These are phyloP conservation scores for Cytospora paraplurivora DNA, from an alignment of 2,329 filamentous ascomycete species.

Conservation along the genomic window DNA sequence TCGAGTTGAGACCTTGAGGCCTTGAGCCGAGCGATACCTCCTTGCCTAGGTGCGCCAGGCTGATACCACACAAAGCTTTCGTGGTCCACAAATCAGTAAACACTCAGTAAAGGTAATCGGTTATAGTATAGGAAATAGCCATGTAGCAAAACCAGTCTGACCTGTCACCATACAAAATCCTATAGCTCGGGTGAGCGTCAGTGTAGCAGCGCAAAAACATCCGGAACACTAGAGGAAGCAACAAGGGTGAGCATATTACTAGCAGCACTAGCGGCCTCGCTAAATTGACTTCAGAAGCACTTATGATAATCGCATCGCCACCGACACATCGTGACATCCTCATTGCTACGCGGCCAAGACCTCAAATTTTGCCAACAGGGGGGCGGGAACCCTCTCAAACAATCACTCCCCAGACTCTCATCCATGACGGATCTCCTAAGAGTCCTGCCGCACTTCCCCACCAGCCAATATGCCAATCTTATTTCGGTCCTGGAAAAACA, in stretches of 20 bases:
- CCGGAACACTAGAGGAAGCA: not conserved
- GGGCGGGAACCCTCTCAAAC: not conserved
- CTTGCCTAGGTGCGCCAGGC: no score
- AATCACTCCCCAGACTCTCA: conserved; percentile 6
- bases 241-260: not conserved
- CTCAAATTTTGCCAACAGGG: not conserved
- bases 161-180: no score
- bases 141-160: no score
- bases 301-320: not conserved
- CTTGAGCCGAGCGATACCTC: no score
- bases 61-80: no score
- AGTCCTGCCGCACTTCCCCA: conserved; percentile 79
- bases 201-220: no score
- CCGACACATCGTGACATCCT: not conserved
- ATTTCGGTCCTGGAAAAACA: conserved; percentile 79
- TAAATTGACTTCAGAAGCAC: not conserved
- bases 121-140: no score
- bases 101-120: no score
- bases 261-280: not conserved
- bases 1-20: no score
- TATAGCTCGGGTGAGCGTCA: no score
- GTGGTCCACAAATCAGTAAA: no score
- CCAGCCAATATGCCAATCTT: conserved; percentile 70
- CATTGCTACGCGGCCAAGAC: not conserved
- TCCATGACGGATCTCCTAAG: conserved; percentile 83